Evolutionary conservation across 2,329 filamentous ascomycete genomes (phyloP).

Genomic region (Thelonectria olida): DNA sequence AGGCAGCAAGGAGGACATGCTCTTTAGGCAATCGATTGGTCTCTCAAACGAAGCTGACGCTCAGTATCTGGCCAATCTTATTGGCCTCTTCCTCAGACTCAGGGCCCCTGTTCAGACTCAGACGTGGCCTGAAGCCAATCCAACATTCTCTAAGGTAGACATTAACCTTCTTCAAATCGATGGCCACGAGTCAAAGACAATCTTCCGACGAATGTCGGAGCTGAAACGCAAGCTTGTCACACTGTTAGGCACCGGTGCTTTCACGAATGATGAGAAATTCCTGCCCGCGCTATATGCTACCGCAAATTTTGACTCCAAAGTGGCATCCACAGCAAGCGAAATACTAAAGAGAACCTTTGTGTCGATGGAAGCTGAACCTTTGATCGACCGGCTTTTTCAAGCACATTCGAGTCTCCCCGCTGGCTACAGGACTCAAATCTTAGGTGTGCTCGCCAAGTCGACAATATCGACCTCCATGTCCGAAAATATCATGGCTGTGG

Average conservation of each 20-base stretch:
- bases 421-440: constrained; percentile 79
- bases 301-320: constrained; percentile 81
- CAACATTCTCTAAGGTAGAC: constrained; percentile 44
- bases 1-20: constrained; percentile 80
- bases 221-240: constrained; percentile 68
- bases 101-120: constrained; percentile 42
- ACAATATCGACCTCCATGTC: constrained; percentile 75
- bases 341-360: constrained; percentile 82
- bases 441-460: constrained; percentile 81
- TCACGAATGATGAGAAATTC: constrained; percentile 84
- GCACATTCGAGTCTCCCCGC: constrained; percentile 79
- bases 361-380: constrained; percentile 73
- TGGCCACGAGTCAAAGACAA: constrained; percentile 70
- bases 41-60: constrained; percentile 76
- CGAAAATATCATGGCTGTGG: constrained; percentile 72
- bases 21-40: constrained; percentile 72
- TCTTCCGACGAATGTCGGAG: constrained; percentile 50
- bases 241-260: constrained; percentile 85
- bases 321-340: constrained; percentile 88
- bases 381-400: constrained; percentile 74
- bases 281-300: constrained; percentile 85
- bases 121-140: constrained; percentile 45
- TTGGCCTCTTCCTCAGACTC: constrained; percentile 75
- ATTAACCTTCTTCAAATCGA: constrained; percentile 43
- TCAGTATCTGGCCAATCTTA: constrained; percentile 75